Base-by-base conservation (phyloP, 2,329 filamentous ascomycete species). In the Phyllosticta capitalensis region DNA sequence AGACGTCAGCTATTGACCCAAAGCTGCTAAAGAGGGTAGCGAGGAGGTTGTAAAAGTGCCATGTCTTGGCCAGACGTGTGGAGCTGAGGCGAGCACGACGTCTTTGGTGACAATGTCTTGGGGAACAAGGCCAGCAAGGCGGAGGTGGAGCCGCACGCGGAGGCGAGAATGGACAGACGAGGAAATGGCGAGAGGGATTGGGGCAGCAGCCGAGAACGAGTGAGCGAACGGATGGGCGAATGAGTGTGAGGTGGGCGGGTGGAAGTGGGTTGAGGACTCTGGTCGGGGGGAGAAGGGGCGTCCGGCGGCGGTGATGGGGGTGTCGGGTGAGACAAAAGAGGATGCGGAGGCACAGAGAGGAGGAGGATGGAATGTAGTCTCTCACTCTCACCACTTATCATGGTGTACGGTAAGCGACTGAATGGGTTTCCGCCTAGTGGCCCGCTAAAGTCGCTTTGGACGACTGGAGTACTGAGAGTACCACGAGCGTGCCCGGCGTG, bases 201-300 rank as follows among this genome's bases (percentile, higher is more conserved):
- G 52, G 24, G 57, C 57, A 52, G 57, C 50, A 59, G 52, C 58
- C 9, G 56, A 26, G 55, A 30, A 9, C 5, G 20, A 33, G 50
- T 33, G 38, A 52, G 50, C 22, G 58, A 50, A 48, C 33, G 56
- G 56, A 45, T 30, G 21, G 49, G 30, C 28, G 56, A 33, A 38
- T 10, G 49, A 24, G n/a, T 54, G 33, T 20, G 24, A 22, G 21
- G 51, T 24, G 5, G 50, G 24, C 14, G 14, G 19, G 5, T 14
- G 7, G 52, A 52, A 12, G 52, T 21, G 21, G 30, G 33, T 10
- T n/a, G 56, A n/a, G 48, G 33, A 22, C 21, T 38, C 30, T 17
- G 17, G n/a, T 26, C 33, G 45, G 26, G 21, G 26, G 4, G 26
- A 19, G 55, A n/a, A 7, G 26, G 20, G 4, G 38, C 5, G 19